Percentiles rank a stretch among this genome's conserved stretches.
Conservation (phyloP, 108 stramenopile genomes). For the Aurantiochytrium sp. region DNA sequence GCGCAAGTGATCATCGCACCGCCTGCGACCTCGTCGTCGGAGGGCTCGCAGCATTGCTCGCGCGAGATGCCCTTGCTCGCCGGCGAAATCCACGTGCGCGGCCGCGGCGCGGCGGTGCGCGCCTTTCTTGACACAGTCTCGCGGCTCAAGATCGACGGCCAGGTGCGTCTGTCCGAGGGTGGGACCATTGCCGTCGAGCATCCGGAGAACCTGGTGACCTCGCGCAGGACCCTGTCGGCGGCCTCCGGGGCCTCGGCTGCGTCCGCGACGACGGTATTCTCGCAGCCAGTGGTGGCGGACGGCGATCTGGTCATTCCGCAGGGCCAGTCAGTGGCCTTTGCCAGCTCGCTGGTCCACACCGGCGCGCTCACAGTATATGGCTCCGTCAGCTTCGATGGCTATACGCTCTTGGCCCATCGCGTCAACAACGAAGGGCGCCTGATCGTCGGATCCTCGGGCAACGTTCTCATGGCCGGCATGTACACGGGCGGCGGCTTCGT, state of each 20-base stretch:
- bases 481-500: not conserved
- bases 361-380: not conserved
- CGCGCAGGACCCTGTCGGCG: not conserved
- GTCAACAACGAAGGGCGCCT: not conserved
- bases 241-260: not conserved
- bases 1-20: not conserved
- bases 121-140: not conserved
- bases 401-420: not conserved
- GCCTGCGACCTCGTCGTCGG: not conserved
- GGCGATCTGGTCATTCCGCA: not conserved
- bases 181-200: not conserved
- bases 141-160: not conserved
- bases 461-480: not conserved
- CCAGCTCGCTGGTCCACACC: not conserved
- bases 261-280: not conserved
- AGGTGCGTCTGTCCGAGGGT: not conserved
- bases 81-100: not conserved
- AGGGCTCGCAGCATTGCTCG: not conserved
- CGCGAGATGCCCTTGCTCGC: not conserved
- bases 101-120: not conserved
- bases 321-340: not conserved
- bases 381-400: not conserved
- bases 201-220: not conserved
- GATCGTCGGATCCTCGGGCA: not conserved
- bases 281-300: not conserved